Conservation (phyloP, 495 filamentous ascomycete genomes). For the Parmelia sp. region DNA sequence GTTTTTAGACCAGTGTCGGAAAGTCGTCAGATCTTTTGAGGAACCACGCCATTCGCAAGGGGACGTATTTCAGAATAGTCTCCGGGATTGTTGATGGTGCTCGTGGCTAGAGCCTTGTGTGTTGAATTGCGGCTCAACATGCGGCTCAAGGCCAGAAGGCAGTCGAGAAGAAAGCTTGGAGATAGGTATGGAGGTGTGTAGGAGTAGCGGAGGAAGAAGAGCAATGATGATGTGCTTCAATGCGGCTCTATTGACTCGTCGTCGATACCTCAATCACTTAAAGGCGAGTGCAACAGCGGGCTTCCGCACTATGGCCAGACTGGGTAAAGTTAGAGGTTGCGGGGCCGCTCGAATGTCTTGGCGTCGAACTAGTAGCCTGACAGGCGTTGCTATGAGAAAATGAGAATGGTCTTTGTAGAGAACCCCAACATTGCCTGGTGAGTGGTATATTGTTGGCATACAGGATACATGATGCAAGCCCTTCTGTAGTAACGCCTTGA, state of each 20-base stretch:
- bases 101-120: conserved; percentile 15
- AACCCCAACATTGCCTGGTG: no score
- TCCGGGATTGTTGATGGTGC: conserved; percentile 3
- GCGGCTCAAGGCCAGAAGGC: conserved; percentile 1
- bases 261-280: conserved; percentile 8
- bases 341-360: conserved; percentile 4
- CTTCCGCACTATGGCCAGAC: conserved; percentile 6
- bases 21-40: neutral
- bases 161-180: neutral
- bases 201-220: neutral
- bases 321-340: conserved; percentile 5
- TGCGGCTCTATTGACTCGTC: conserved; percentile 6
- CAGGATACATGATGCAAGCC: no score
- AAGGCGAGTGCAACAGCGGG: conserved; percentile 15
- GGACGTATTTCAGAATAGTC: neutral
- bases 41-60: neutral
- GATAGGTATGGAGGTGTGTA: neutral
- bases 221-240: neutral
- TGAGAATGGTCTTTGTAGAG: no score
- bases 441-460: no score
- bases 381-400: no score
- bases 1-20: neutral
- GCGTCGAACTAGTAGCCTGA: neutral
- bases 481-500: no score
- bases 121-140: conserved; percentile 17